phyloP scores from a whole-genome alignment of 2,329 filamentous ascomycete genomes.

The Trichoderma koningiopsis region DNA sequence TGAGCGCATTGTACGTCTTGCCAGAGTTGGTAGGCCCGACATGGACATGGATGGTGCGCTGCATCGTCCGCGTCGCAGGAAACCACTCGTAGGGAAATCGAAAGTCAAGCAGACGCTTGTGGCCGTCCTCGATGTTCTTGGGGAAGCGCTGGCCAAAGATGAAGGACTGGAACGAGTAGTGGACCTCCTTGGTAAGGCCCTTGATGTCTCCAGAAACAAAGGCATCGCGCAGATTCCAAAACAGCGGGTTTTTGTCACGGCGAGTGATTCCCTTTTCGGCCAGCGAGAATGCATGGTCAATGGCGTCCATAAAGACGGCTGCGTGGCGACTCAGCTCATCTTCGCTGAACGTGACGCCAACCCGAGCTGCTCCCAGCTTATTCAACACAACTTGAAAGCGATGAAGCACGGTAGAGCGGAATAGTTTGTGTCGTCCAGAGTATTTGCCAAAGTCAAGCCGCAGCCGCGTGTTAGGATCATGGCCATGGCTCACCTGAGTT shows the following conservation, averaged over 20 bases:
- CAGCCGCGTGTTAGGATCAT: conserved; percentile 40
- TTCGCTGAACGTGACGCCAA: conserved; percentile 36
- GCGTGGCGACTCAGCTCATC: conserved; percentile 50
- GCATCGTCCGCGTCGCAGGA: conserved; percentile 75
- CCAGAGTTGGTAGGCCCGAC: conserved; percentile 97
- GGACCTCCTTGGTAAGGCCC: conserved; percentile 60
- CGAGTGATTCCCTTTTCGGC: conserved; percentile 45
- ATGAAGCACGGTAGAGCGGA: conserved; percentile 40
- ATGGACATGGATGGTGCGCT: conserved; percentile 85
- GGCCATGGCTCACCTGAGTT: conserved; percentile 38
- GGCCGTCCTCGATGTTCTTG: conserved; percentile 48
- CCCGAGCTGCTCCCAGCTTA: conserved; percentile 32
- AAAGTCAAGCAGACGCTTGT: conserved; percentile 70
- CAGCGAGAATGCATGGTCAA: conserved; percentile 50
- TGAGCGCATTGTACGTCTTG: conserved; percentile 93
- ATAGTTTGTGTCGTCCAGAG: conserved; percentile 37
- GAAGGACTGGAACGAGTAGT: conserved; percentile 69
- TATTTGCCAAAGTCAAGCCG: conserved; percentile 33
- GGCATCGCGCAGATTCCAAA: conserved; percentile 60
- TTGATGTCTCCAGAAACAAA: conserved; percentile 56
- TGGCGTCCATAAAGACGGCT: conserved; percentile 47
- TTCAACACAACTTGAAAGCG: conserved; percentile 43
- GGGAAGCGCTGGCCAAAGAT: conserved; percentile 61
- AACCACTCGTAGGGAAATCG: conserved; percentile 94
- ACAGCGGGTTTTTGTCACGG: conserved; percentile 54